These are phyloP conservation scores for Diversispora eburnea DNA, from an alignment of 192 early-diverging fungal species.

Conservation along the genomic window DNA sequence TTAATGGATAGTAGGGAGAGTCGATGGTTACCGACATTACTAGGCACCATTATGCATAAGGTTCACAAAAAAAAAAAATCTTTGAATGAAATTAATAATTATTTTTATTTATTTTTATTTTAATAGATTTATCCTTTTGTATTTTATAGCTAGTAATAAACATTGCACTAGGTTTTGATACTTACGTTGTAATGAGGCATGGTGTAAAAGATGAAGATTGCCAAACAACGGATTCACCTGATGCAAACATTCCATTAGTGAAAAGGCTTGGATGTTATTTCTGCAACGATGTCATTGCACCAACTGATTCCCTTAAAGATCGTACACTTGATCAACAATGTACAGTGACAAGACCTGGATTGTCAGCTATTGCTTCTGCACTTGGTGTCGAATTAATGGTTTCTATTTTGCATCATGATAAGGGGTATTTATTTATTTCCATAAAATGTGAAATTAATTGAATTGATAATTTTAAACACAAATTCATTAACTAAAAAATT, in stretches of 20 bases:
- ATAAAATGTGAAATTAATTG: neutral
- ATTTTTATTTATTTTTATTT: neutral
- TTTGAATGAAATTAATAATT: neutral
- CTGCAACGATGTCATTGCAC: constrained; percentile 98
- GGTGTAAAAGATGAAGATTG: constrained; percentile 51
- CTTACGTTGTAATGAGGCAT: constrained; percentile 94
- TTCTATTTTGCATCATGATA: constrained; percentile 77
- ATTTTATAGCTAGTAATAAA: constrained; percentile 77
- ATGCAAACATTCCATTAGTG: constrained; percentile 7
- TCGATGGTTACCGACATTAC: constrained; percentile 90
- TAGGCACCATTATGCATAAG: constrained; percentile 69
- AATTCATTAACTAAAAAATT: neutral
- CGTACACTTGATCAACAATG: constrained; percentile 97
- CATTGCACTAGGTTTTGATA: constrained; percentile 93
- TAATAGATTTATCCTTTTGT: neutral
- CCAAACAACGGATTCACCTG: constrained; percentile 16
- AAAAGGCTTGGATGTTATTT: constrained; percentile 90
- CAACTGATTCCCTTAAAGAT: constrained; percentile 87
- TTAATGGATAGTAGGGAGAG: constrained; percentile 94
- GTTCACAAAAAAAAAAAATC: neutral
- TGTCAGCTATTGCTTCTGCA: constrained; percentile 86
- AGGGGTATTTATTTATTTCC: constrained; percentile 49
- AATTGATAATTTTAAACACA: neutral
- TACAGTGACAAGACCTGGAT: constrained; percentile 93
- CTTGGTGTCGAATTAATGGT: constrained; percentile 89